phyloP scores from a whole-genome alignment of 345 rosid species.

The Physaria fendleri region DNA sequence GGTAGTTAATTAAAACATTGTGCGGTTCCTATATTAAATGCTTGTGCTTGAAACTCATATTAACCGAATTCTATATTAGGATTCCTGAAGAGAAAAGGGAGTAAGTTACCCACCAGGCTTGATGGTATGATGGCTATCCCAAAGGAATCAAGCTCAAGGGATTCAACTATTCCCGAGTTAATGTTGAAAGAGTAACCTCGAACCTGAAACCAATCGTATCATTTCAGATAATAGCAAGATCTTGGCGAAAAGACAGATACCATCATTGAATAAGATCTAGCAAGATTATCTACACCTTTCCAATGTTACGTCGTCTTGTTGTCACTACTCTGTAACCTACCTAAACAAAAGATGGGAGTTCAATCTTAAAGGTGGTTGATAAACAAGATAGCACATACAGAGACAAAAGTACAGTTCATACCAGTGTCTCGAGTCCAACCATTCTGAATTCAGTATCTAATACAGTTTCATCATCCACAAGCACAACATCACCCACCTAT shows the following conservation, averaged over 20 bases:
- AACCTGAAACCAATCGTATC: conserved; percentile 39
- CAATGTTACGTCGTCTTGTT: conserved; percentile 48
- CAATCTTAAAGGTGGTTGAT: conserved; percentile 5
- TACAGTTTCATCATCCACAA: conserved; percentile 59
- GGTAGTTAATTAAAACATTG: not conserved
- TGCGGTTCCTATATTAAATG: not conserved
- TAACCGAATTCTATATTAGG: not conserved
- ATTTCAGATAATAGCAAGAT: not conserved
- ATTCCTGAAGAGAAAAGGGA: not conserved
- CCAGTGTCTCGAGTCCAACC: conserved; percentile 81
- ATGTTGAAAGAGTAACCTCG: conserved; percentile 78
- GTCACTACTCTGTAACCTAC: conserved; percentile 85
- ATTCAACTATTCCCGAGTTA: conserved; percentile 67
- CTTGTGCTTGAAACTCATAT: conserved; percentile 12
- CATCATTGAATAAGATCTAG: conserved; percentile 2
- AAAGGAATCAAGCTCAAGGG: conserved; percentile 83
- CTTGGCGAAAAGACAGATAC: not conserved
- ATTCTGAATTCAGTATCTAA: conserved; percentile 55
- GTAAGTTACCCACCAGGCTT: conserved; percentile 53
- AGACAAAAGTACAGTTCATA: conserved; percentile 13
- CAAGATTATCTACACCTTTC: conserved; percentile 48
- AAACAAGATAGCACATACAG: not conserved
- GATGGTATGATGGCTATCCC: conserved; percentile 87
- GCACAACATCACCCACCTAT: conserved; percentile 88
- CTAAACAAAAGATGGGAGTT: conserved; percentile 39